Percentiles rank a stretch among this genome's conserved stretches.
Evolutionary conservation across 805 yeast species (phyloP).

Genomic region (Hanseniaspora osmophila): DNA sequence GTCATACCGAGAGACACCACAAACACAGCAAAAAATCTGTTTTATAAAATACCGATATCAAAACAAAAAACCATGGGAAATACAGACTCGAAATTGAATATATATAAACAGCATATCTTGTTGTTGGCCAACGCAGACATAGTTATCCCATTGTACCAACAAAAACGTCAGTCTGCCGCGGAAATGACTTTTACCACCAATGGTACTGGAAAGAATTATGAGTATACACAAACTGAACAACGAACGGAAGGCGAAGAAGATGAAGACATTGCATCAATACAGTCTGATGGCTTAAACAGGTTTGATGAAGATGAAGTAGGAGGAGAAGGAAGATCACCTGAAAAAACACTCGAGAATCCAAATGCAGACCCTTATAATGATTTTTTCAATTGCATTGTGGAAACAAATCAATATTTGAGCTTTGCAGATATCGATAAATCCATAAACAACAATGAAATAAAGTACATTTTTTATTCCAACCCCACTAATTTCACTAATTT

Average conservation of each 20-base stretch:
- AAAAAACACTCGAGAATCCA: not conserved
- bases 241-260: conserved; percentile 11
- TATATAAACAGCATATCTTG: conserved; percentile 43
- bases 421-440: conserved; percentile 45
- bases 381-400: conserved; percentile 6
- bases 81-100: conserved; percentile 50
- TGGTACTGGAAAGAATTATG: too few species aligned
- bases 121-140: conserved; percentile 35
- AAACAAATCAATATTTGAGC: conserved; percentile 21
- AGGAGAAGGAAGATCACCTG: not conserved
- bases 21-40: too few species aligned
- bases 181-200: conserved; percentile 6
- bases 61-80: conserved; percentile 40
- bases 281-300: not conserved
- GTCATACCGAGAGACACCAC: too few species aligned
- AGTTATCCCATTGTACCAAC: conserved; percentile 7
- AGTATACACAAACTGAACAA: conserved; percentile 11
- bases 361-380: conserved; percentile 6
- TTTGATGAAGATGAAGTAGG: conserved; percentile 9
- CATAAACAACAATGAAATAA: conserved; percentile 43
- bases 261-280: conserved; percentile 8
- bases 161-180: conserved; percentile 1
- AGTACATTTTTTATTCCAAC: conserved; percentile 44
- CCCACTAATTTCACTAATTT: conserved; percentile 42
- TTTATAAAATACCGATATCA: not conserved